Evolutionary conservation across 495 filamentous ascomycete species (phyloP), one percentile per base, ranked within the genome.

Genomic region (Aspergillus cavernicola): DNA sequence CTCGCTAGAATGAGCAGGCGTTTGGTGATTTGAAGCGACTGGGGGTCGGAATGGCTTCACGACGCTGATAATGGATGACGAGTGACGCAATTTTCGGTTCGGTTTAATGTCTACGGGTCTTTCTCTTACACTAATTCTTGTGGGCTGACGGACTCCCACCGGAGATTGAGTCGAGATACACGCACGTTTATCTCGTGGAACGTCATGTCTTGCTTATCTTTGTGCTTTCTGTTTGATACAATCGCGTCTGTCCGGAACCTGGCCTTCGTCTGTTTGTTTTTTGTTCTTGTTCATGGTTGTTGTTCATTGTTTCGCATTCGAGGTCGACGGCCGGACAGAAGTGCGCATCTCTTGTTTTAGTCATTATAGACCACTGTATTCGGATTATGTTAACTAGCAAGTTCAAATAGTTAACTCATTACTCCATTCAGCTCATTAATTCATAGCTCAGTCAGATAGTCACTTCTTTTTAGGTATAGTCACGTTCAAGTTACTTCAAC

Each of bases 191-290:
- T 50, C 35, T 28, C 24, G 7, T 4, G 33, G 45, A 23, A 50
- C 29, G 35, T 55, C 41, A 49, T 16, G 37, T 40, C 24, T 52
- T 44, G n/a, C 43, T 26, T 53, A 52, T 61, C 29, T 54, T 52
- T 11, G 19, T 44, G 19, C 28, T 51, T 56, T 48, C 61, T 65
- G 50, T 59, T 33, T 33, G 72, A 75, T 76, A 75, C 72, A 74
- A 77, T 62, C 74, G 74, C 72, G 72, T 76, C 72, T 75, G 72
- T 70, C 63, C 68, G 66, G 66, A 42, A 50, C 62, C 66, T 55
- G 56, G 43, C 46, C 48, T 66, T 60, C 32, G 50, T 51, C 52
- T 59, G 59, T 54, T 61, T 65, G 56, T 52, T 55, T 52, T 51
- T 46, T 50, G 40, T 58, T 41, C 48, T 26, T 49, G 45, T 32